Base-by-base conservation (phyloP, 106 monocot genomes). In the Chionographis japonica region DNA sequence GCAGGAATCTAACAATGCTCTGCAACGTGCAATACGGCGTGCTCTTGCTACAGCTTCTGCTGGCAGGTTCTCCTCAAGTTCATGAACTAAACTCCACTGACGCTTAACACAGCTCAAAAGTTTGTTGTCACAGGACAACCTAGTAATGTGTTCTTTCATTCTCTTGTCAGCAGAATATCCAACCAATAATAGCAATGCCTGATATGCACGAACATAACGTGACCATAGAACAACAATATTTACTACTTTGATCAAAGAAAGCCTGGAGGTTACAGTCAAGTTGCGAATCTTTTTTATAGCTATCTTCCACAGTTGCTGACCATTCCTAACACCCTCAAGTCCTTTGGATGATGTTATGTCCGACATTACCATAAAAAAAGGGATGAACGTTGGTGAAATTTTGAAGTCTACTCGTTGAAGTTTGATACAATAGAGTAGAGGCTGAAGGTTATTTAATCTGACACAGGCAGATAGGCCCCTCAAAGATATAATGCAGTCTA, bases 241-340 rank as follows among this genome's bases (percentile, higher is more conserved):
- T 55, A 78, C 68, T 15, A 71, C 12, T 46, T 73, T 82, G 40
- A 78, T 50, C 50, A 84, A 63, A 71, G 80, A 73, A 71, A 50
- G 14, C 46, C 63, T 71, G 16, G 54, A 54, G 71, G 6, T 4
- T 50, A 54, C 15, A 20, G 27, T 60, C 54, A 53, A 63, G 12
- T 42, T 8, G 50, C 27, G 4, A 55, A 79, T 55, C 49, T 62
- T 81, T 51, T 63, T 35, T 71, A 79, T 76, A 37, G 86, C 86
- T 71, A 73, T 68, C 64, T 61, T 89, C 89, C 89, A 94, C 37
- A 94, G 69, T 40, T 81, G 81, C 74, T 62, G 73, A 4, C 86
- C 89, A 40, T 60, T 87, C 18, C 84, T 73, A 35, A 51, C 8
- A 68, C 15, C 43, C 49, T 66, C 38, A 20, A 46, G 10, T 50